Evolutionary conservation across 352 stramenopile genomes (phyloP), one percentile per base, ranked within the genome.

Genomic region (Globisporangium middletonii): DNA sequence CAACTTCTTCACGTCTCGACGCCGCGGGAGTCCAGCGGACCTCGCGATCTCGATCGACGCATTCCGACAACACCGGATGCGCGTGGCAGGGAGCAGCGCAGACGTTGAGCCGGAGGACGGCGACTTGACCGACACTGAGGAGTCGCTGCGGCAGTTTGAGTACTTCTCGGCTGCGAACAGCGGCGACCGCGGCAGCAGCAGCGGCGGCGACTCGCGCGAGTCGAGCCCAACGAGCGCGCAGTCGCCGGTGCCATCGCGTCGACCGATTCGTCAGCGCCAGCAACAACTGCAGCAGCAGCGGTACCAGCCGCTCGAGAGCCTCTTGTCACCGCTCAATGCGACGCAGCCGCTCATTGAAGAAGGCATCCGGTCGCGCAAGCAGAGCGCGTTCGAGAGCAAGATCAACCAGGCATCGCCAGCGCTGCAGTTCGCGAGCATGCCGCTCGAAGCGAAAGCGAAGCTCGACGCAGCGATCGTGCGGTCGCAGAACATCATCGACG

Each of bases 31-130:
- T 23, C 83, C 79, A 3, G 82, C 77, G 11, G 80, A 88, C 56
- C 55, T 90, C 19, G 80, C 79, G 16, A 92, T 89, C 57, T 92
- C 77, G 19, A 81, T 88, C 42, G 75, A 88, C 33, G 77, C 79
- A n/a, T 91, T 89, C 57, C 77, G 80, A 4, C 64, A 85, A 44
- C 77, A 88, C 59, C 75, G 86, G 58, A 60, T 71, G 54, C 76
- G 77, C 33, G 83, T 84, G 75, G 78, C 77, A 19, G 75, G 67
- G 26, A 68, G 60, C 44, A 71, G 60, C n/a, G 15, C 19, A 18
- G 73, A 80, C 7, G 67, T 62, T 12, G 57, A 71, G 50, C 60
- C 59, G 2, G 69, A 83, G 41, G 64, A 78, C 51, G 55, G 51
- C 12, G 62, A 69, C 18, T 55, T 69, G 26, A 63, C 50, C 15